Base-by-base conservation (phyloP, 78 protist species). In the Dictyostelium citrinum region DNA sequence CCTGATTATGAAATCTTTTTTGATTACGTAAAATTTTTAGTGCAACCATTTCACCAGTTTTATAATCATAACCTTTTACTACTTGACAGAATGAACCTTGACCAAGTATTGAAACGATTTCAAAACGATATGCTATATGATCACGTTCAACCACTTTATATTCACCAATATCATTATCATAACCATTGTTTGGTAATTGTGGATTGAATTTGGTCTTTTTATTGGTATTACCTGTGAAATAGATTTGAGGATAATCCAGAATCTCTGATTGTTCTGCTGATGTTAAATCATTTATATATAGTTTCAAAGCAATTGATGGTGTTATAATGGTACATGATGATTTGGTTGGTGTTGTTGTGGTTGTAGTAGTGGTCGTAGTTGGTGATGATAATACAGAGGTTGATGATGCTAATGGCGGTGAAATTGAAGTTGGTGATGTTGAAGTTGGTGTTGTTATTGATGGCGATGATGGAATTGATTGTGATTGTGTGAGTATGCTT, bases 21-120 rank as follows among this genome's bases (percentile, higher is more conserved):
- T 98, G 98, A 97, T 93, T 95, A 74, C 95, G 91, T 91, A 98
- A 75, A 64, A 98, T 93, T 90, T 98, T 98, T 33, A 98, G 12
- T 20, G 99, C 99, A 5, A 98, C 98, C 12, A 41, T 17, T 41
- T 71, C 85, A 43, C 45, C 35, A 24, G 79, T 70, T 61, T 91
- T 81, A 20, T 71, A 84, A 61, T 90, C 90, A 45, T 74, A 55
- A 5, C 75, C 71, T 43, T 97, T 83, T 10, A 95, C 98, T 0
- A 98, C 99, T 58, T 96, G 98, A 33, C 99, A 98, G 71, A 98
- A 98, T 11, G 97, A 90, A 43, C 99, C 99, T 80, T 96, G 95
- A 12, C 99, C 99, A 8, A 98, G 60, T 22, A 83, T 98, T 96
- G 90, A 98, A 58, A 97, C 17, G 9, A 98, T 22, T 75, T 98